A percentile compares a stretch with the other conserved stretches of the same genome.
These are phyloP conservation scores for Aplosporella prunicola DNA, from an alignment of 2,329 filamentous ascomycete species.

Conservation along the genomic window DNA sequence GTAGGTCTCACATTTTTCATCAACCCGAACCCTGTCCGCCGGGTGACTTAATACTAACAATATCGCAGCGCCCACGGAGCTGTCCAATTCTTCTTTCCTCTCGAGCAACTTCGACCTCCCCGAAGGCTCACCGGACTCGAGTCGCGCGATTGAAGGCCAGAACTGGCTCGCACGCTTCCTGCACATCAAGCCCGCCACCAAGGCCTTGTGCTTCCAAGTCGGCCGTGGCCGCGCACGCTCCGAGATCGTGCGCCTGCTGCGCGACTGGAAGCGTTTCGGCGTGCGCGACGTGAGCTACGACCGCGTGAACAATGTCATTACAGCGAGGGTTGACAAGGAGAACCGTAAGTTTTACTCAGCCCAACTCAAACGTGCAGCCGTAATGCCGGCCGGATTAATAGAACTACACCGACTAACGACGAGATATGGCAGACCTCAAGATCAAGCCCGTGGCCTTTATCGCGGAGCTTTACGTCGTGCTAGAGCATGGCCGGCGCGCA, in stretches of 20 bases:
- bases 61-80: too few relatives aligned
- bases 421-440: conserved; percentile 61
- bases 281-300: conserved; percentile 70
- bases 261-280: conserved; percentile 74
- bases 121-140: conserved; percentile 40
- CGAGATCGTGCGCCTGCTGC: conserved; percentile 65
- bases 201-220: conserved; percentile 65
- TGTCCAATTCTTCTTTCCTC: conserved; percentile 17
- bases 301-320: conserved; percentile 68
- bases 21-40: too few relatives aligned
- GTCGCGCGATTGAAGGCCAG: conserved; percentile 38
- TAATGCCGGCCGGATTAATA: too few relatives aligned
- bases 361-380: background rate
- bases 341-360: conserved; percentile 57
- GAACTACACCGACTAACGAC: too few relatives aligned
- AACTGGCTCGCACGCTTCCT: conserved; percentile 88
- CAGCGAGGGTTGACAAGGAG: conserved; percentile 61
- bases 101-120: conserved; percentile 24
- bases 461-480: conserved; percentile 77
- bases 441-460: conserved; percentile 85
- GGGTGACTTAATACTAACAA: too few relatives aligned
- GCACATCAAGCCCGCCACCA: conserved; percentile 73
- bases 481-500: conserved; percentile 70
- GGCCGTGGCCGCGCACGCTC: conserved; percentile 64
- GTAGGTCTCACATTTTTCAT: too few relatives aligned